Conservation (phyloP, 768 basidiomycete species). For the Sutorius australiensis region DNA sequence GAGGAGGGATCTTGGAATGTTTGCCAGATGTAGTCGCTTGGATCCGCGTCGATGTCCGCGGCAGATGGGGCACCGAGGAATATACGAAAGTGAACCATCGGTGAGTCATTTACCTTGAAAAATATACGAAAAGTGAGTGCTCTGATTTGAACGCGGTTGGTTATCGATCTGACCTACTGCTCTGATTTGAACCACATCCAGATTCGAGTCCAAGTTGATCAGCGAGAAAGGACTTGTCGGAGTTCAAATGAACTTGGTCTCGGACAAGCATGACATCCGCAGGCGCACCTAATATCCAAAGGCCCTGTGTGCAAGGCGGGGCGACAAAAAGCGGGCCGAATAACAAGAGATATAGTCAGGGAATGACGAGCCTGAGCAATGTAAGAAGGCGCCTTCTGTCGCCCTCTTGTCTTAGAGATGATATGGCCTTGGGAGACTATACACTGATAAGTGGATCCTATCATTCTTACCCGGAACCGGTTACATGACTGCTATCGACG, state of each 20-base stretch:
- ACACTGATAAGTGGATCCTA: background rate
- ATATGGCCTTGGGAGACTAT: background rate
- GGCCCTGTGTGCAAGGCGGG: background rate
- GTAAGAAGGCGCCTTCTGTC: background rate
- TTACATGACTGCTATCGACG: background rate
- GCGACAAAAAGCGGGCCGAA: background rate
- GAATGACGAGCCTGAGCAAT: background rate
- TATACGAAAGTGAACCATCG: slow-evolving; percentile 42
- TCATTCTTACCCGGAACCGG: background rate
- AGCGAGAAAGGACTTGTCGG: background rate
- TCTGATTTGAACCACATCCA: too few species aligned
- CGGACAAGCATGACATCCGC: too few species aligned
- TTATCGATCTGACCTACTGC: too few species aligned
- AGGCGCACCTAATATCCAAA: background rate
- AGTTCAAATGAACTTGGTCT: background rate
- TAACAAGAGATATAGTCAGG: too few species aligned
- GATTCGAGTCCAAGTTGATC: background rate
- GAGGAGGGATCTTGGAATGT: slow-evolving; percentile 32
- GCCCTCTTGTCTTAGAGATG: background rate
- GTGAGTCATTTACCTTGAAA: too few species aligned
- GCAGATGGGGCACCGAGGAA: slow-evolving; percentile 48
- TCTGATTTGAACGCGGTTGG: background rate
- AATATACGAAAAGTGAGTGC: background rate
- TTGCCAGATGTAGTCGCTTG: slow-evolving; percentile 43
- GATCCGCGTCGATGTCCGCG: slow-evolving; percentile 35